Conservation (phyloP, 176 grass and related monocot species). For the Ensete ventricosum region DNA sequence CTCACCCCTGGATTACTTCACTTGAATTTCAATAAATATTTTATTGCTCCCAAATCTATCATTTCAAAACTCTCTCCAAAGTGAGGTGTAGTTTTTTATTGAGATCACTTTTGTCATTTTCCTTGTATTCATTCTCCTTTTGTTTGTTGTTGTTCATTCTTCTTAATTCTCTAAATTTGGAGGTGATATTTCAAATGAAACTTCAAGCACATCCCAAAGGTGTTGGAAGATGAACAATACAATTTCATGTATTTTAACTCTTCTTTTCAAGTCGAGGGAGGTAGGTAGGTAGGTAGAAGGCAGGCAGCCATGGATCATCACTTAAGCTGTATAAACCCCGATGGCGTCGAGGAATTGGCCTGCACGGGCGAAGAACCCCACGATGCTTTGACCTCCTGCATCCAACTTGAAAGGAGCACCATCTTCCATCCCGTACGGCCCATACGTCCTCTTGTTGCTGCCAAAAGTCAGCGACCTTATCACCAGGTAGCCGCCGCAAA, state of each 20-base stretch:
- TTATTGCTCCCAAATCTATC: no score
- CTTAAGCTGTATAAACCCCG: background rate
- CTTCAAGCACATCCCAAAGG: no score
- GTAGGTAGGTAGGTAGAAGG: no score
- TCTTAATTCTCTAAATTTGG: no score
- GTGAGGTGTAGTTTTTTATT: conserved; percentile 5
- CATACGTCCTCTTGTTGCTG: background rate
- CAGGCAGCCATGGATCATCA: no score
- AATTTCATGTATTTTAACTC: no score
- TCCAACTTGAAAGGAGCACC: background rate
- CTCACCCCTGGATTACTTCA: no score
- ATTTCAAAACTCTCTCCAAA: background rate
- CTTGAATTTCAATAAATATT: no score
- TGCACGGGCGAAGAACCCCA: background rate
- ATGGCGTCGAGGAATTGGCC: background rate
- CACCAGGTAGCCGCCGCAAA: background rate
- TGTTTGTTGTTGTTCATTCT: no score
- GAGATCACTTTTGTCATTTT: background rate
- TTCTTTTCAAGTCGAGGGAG: no score
- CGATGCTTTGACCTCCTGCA: background rate
- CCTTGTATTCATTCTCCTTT: background rate
- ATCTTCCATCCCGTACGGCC: background rate
- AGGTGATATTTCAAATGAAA: no score
- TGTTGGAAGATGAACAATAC: no score
- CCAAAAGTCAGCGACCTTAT: background rate